Base-by-base conservation (phyloP, 225 moss, liverwort and hornwort species). In the Neckera pumila region DNA sequence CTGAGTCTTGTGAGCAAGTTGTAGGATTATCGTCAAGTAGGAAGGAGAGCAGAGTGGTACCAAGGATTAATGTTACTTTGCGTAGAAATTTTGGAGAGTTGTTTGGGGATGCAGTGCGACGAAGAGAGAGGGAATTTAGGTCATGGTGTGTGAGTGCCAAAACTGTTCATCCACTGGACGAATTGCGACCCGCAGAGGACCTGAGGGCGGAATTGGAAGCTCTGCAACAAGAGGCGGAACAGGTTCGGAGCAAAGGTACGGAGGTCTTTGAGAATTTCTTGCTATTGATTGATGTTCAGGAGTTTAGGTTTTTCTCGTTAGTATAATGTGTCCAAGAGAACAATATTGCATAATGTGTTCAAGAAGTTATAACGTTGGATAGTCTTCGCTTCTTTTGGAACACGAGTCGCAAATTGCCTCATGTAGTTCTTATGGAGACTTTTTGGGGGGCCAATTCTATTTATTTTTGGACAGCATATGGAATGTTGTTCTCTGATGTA, bases 161-260 rank as follows among this genome's bases (percentile, higher is more conserved):
- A 80, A 87, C 88, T 85, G 85, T 83, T 28, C 87, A 56, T 53
- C 34, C 81, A 18, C 34, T 30, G 69, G 59, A 69, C 71, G 86
- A 89, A 15, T 66, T 85, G 60, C 89, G 82, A n/a, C 59, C 88
- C 27, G 90, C 92, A 10, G 96, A 97, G 62, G 84, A 93, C 4
- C 38, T 98, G 81, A 90, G 96, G 85, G 89, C 88, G 64, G 92
- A 95, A 78, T 87, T 98, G 81, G 98, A 96, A 84, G 86, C 91
- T 36, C 87, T 97, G 88, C 95, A 95, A 76, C 92, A 82, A 38
- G 98, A 98, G 82, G 94, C 96, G 60, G 91, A 94, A 78, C 95
- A 94, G 79, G 97, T 96, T 47, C 94, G 95, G 59, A 89, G 93
- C 77, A 89, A 95, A 92, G 96, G 98, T 98, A 93, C 31, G 18